phyloP scores from a whole-genome alignment of 2,329 filamentous ascomycete genomes.

The Diaporthe aspalathi region DNA sequence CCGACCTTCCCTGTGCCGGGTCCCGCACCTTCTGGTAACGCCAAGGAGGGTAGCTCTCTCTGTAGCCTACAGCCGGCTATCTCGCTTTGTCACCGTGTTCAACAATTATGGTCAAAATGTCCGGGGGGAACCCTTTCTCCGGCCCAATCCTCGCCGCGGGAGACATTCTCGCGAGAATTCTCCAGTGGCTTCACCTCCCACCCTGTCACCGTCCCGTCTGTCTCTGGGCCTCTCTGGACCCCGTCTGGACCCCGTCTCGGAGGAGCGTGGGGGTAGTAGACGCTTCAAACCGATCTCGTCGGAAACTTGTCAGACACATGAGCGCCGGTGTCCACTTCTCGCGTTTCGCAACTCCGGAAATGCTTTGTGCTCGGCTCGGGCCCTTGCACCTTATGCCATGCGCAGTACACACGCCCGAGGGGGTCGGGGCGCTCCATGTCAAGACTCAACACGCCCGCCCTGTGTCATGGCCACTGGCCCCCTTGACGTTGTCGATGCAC shows the following conservation, averaged over 20 bases:
- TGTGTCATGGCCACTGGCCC: background rate
- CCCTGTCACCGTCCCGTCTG: background rate
- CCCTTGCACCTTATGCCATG: background rate
- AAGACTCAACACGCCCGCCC: background rate
- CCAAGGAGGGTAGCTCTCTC: constrained; percentile 23
- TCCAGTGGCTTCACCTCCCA: background rate
- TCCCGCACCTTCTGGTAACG: constrained; percentile 19
- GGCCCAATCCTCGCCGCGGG: constrained; percentile 12
- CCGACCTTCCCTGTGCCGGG: background rate
- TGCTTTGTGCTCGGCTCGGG: constrained; percentile 29
- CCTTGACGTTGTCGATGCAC: background rate
- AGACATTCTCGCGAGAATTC: constrained; percentile 8
- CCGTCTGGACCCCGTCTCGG: constrained; percentile 1
- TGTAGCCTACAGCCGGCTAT: background rate
- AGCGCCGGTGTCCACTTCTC: constrained; percentile 38
- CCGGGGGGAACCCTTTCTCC: constrained; percentile 2
- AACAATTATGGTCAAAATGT: constrained; percentile 30
- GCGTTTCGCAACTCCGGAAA: constrained; percentile 39
- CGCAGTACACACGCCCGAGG: background rate
- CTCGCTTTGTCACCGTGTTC: constrained; percentile 10
- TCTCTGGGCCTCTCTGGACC: background rate
- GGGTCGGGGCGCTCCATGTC: constrained; percentile 20
- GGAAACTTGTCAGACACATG: constrained; percentile 30
- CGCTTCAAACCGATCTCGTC: constrained; percentile 33
- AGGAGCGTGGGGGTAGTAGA: constrained; percentile 25